Percentiles rank a stretch among this genome's conserved stretches.
These are phyloP conservation scores for Yamadazyma friedrichii DNA, from an alignment of 1,139 yeast species.

Conservation along the genomic window DNA sequence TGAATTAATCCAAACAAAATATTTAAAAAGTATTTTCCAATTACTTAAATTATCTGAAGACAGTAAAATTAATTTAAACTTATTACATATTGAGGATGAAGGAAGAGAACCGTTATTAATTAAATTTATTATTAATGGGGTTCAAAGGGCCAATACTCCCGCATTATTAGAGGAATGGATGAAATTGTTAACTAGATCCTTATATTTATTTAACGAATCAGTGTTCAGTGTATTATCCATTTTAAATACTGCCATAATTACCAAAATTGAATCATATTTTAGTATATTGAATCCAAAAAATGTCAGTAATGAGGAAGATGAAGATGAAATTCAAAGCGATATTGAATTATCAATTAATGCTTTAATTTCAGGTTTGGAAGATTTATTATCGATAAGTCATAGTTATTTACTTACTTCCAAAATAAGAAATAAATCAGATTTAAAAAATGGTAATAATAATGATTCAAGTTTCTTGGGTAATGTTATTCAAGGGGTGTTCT, in stretches of 20 bases:
- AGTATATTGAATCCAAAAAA: constrained; percentile 12
- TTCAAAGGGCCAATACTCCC: constrained; percentile 32
- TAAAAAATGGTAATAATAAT: constrained; percentile 12
- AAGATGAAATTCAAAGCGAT: constrained; percentile 26
- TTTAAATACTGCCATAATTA: constrained; percentile 50
- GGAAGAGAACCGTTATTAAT: constrained; percentile 34
- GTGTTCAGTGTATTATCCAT: constrained; percentile 51
- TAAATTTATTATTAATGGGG: constrained; percentile 39
- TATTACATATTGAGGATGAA: constrained; percentile 32
- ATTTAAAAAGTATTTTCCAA: constrained; percentile 29
- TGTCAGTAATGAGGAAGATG: constrained; percentile 4
- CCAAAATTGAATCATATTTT: constrained; percentile 42
- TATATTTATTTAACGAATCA: constrained; percentile 49
- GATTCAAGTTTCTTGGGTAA: constrained; percentile 60
- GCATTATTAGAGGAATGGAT: constrained; percentile 49
- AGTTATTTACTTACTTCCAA: constrained; percentile 46
- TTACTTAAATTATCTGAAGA: constrained; percentile 34
- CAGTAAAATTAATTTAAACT: constrained; percentile 27
- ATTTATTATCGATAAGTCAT: constrained; percentile 60
- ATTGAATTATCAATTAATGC: constrained; percentile 49
- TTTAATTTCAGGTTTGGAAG: constrained; percentile 65
- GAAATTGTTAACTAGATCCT: constrained; percentile 39
- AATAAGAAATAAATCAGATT: constrained; percentile 20
- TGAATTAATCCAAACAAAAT: constrained; percentile 30
- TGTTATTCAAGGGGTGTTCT: constrained; percentile 85